Evolutionary conservation across 495 filamentous ascomycete genomes (phyloP).

Genomic region (Penicillium argentinense): DNA sequence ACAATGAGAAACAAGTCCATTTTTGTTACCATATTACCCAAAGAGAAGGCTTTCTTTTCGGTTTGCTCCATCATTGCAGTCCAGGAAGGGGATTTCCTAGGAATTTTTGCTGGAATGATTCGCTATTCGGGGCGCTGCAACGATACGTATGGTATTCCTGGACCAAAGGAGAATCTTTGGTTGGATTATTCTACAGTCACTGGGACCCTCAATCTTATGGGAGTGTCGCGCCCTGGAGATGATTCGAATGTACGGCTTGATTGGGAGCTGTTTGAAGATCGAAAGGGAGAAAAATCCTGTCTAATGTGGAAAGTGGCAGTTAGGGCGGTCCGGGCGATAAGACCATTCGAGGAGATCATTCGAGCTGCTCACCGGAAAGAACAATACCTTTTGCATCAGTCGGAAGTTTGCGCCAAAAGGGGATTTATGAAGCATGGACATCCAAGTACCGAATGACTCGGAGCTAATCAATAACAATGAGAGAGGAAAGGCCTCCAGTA

Average conservation of each 20-base stretch:
- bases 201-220: neutral
- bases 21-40: slow-evolving; percentile 2
- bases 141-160: neutral
- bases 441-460: too few relatives aligned
- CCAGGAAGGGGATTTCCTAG: slow-evolving; percentile 2
- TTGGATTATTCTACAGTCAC: slow-evolving; percentile 1
- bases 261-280: slow-evolving; percentile 1
- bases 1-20: slow-evolving; percentile 5
- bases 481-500: too few relatives aligned
- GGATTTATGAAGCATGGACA: neutral
- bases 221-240: neutral
- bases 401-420: slow-evolving; percentile 1
- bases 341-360: slow-evolving; percentile 5
- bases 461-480: too few relatives aligned
- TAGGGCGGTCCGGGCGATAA: neutral
- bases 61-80: slow-evolving; percentile 1
- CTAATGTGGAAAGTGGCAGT: slow-evolving; percentile 2
- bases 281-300: neutral
- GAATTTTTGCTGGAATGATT: slow-evolving; percentile 1
- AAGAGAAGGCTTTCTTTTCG: neutral
- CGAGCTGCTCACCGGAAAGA: slow-evolving; percentile 4
- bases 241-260: slow-evolving; percentile 2
- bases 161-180: slow-evolving; percentile 3
- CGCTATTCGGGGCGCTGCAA: neutral
- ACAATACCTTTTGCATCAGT: slow-evolving; percentile 4